Evolutionary conservation across 2,329 filamentous ascomycete species (phyloP).

Genomic region (Neofusicoccum cordaticola): DNA sequence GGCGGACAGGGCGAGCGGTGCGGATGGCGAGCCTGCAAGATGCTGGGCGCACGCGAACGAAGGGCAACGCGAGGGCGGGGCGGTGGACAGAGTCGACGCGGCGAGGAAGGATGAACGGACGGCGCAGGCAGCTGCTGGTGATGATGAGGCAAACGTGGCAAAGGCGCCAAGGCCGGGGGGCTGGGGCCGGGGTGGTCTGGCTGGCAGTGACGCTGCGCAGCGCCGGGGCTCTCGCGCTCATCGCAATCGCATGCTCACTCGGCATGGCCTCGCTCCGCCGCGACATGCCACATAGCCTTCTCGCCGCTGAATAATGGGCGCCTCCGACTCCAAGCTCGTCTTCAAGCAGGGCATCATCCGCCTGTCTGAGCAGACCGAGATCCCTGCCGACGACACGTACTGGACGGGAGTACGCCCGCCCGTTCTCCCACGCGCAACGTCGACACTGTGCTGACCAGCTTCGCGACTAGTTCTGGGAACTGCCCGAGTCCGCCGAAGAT

Average conservation of each 20-base stretch:
- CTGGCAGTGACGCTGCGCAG: conserved; percentile 24
- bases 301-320: conserved; percentile 67
- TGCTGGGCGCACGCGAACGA: neutral
- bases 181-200: neutral
- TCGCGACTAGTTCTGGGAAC: conserved; percentile 79
- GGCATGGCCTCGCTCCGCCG: conserved; percentile 5
- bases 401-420: conserved; percentile 75
- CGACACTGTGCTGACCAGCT: conserved; percentile 3
- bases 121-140: neutral
- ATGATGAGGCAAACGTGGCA: neutral
- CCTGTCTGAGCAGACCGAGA: conserved; percentile 86
- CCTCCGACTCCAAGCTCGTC: conserved; percentile 96
- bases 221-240: neutral
- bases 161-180: conserved; percentile 2
- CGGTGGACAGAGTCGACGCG: neutral
- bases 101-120: neutral
- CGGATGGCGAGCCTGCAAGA: neutral
- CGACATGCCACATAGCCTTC: conserved; percentile 14
- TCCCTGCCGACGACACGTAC: conserved; percentile 83
- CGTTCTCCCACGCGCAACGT: neutral
- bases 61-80: neutral
- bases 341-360: conserved; percentile 99
- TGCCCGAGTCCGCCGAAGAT: conserved; percentile 92
- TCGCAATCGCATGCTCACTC: conserved; percentile 11
- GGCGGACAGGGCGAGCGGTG: neutral